Evolutionary conservation across 441 rosid species (phyloP).

Genomic region (Sinapis alba): DNA sequence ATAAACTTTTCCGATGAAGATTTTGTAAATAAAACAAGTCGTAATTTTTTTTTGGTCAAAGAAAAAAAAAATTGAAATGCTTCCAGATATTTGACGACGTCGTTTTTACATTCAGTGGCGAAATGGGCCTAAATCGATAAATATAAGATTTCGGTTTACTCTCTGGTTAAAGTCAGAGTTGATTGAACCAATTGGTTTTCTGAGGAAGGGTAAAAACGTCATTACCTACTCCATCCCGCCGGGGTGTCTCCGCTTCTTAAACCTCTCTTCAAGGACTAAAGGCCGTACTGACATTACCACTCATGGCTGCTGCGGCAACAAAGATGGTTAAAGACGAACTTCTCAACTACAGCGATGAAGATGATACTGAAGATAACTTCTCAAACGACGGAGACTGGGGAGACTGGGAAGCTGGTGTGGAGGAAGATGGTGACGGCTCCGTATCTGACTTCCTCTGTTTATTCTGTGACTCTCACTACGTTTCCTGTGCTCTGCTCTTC

Average conservation of each 20-base stretch:
- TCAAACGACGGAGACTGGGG: slow-evolving; percentile 54
- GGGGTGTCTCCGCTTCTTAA: slow-evolving; percentile 37
- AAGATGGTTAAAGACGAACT: slow-evolving; percentile 22
- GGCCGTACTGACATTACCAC: slow-evolving; percentile 12
- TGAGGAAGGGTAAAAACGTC: background rate
- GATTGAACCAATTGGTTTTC: slow-evolving; percentile 14
- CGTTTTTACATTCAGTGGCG: background rate
- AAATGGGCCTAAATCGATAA: background rate
- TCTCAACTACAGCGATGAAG: slow-evolving; percentile 31
- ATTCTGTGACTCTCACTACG: slow-evolving; percentile 64
- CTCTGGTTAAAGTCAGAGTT: slow-evolving; percentile 1
- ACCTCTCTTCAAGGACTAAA: slow-evolving; percentile 29
- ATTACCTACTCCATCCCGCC: background rate
- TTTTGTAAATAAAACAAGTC: background rate
- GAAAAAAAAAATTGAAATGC: background rate
- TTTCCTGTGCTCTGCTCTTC: slow-evolving; percentile 56
- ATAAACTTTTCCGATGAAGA: background rate
- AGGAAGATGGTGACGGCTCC: slow-evolving; percentile 35
- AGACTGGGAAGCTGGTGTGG: slow-evolving; percentile 44
- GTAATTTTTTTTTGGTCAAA: background rate
- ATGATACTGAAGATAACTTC: slow-evolving; percentile 38
- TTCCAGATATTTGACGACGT: background rate
- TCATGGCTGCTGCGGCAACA: slow-evolving; percentile 20
- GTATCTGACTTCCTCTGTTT: slow-evolving; percentile 57
- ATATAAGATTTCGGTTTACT: slow-evolving; percentile 13